Base-by-base conservation (phyloP, 2,329 filamentous ascomycete species). In the Hypoxylon sp. region DNA sequence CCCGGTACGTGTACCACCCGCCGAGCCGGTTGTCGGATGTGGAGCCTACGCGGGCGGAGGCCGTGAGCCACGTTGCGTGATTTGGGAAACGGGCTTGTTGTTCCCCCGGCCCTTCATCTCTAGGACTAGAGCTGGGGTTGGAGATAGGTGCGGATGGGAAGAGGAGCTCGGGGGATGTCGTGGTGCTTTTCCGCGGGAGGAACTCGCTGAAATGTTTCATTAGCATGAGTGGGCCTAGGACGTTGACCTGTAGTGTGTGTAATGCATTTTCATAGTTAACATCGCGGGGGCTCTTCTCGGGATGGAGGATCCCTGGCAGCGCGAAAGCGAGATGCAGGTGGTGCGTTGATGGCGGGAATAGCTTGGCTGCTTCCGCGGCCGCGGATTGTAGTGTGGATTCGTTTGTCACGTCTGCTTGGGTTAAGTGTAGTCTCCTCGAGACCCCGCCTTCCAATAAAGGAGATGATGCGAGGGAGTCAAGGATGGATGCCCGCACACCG, bases 1-100 rank as follows among this genome's bases (percentile, higher is more conserved):
- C 87, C 13, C 93, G 89, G 78, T 96, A 96, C 61, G 86, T 89
- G 78, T 93, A 97, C 93, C 93, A 96, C 0, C 93, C 93, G 2
- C 93, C 93, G 0, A 90, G 82, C 1, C 80, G 76, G 74, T 97
- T 95, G 73, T 95, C 92, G 0, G 85, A 82, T 21, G 91, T 91
- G 32, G 87, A 91, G 9, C 93, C 93, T 0, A 97, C 91, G 46
- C 93, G 88, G 1, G 93, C 93, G 5, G 91, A 90, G 89, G 94
- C 91, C 75, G 87, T 87, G n/a, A 91, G 85, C 83, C 90, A 92
- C 1, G 90, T 86, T 0, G 92, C 88, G 60, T 86, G 83, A 0
- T 21, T n/a, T 21, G 19, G 19, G 7, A 25, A 25, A 1, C n/a
- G 28, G n/a, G 6, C 38, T n/a, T n/a, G n/a, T 21, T 53, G 5